A percentile compares a stretch with the other conserved stretches of the same genome.
These are phyloP conservation scores for Mayamaea pseudoterrestris DNA, from an alignment of 108 stramenopile genomes.

Conservation along the genomic window DNA sequence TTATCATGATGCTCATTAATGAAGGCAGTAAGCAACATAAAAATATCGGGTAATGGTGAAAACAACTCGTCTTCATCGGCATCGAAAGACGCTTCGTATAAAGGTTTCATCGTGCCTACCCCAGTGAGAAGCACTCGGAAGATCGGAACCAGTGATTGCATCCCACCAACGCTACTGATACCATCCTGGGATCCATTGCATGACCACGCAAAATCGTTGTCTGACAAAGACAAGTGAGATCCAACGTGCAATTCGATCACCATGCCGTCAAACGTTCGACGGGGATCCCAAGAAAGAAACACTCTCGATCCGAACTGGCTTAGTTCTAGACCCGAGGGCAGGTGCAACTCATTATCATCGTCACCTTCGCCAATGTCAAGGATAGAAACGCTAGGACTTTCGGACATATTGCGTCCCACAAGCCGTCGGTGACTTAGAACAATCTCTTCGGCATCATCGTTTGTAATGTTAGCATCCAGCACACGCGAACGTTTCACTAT, in stretches of 20 bases:
- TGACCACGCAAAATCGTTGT: conserved; percentile 26
- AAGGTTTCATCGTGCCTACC: not conserved
- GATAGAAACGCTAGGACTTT: conserved; percentile 1
- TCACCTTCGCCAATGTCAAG: conserved; percentile 10
- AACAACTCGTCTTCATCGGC: not conserved
- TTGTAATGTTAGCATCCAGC: conserved; percentile 9
- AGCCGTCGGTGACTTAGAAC: conserved; percentile 12
- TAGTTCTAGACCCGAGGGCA: conserved; percentile 15
- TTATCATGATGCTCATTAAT: conserved; percentile 57
- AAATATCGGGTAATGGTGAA: conserved; percentile 23
- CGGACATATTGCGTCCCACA: not conserved
- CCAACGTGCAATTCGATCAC: conserved; percentile 51
- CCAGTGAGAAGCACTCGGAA: conserved; percentile 14
- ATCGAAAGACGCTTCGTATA: no score
- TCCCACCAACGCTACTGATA: conserved; percentile 53
- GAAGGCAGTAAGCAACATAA: conserved; percentile 45
- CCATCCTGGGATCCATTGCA: conserved; percentile 42
- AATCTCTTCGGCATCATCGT: conserved; percentile 27
- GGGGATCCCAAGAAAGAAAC: conserved; percentile 63
- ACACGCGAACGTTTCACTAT: conserved; percentile 11
- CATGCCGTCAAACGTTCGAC: conserved; percentile 16
- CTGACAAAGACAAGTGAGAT: conserved; percentile 24
- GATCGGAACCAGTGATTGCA: conserved; percentile 50
- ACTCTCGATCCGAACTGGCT: conserved; percentile 43
- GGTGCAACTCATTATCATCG: not conserved